These are phyloP conservation scores for Eucalyptus pauciflora DNA, from an alignment of 345 rosid species.

Conservation along the genomic window DNA sequence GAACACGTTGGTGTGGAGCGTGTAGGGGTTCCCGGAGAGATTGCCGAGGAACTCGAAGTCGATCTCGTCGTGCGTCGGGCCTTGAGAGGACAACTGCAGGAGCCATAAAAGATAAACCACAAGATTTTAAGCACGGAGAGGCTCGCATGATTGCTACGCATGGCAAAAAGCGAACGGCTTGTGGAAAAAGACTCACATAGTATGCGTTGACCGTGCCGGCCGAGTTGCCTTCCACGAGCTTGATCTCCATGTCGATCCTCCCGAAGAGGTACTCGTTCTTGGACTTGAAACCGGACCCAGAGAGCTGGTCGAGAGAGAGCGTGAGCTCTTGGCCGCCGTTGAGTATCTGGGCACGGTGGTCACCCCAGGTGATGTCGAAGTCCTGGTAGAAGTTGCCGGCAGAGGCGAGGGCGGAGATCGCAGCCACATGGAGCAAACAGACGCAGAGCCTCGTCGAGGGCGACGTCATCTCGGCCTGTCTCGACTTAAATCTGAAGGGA, in stretches of 20 bases:
- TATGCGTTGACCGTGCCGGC: constrained; percentile 55
- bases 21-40: not conserved
- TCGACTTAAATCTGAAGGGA: not conserved
- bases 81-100: not conserved
- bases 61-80: constrained; percentile 1
- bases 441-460: not conserved
- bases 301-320: constrained; percentile 18
- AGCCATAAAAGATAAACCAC: not conserved
- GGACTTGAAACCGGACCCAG: constrained; percentile 58
- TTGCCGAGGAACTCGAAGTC: constrained; percentile 6
- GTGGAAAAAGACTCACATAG: constrained; percentile 14
- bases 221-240: constrained; percentile 46
- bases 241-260: constrained; percentile 43
- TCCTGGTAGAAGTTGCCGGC: not conserved
- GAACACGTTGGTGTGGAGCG: constrained; percentile 4
- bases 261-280: constrained; percentile 36
- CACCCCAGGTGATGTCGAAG: constrained; percentile 10
- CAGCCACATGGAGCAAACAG: not conserved
- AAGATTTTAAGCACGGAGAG: not conserved
- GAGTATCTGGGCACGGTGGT: constrained; percentile 28
- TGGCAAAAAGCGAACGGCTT: not conserved
- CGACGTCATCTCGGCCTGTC: not conserved
- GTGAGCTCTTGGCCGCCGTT: constrained; percentile 23
- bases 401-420: not conserved
- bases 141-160: not conserved